A percentile compares a stretch with the other conserved stretches of the same genome.
phyloP scores from a whole-genome alignment of 1,284 basidiomycete species.

The Trichosporon asahii region DNA sequence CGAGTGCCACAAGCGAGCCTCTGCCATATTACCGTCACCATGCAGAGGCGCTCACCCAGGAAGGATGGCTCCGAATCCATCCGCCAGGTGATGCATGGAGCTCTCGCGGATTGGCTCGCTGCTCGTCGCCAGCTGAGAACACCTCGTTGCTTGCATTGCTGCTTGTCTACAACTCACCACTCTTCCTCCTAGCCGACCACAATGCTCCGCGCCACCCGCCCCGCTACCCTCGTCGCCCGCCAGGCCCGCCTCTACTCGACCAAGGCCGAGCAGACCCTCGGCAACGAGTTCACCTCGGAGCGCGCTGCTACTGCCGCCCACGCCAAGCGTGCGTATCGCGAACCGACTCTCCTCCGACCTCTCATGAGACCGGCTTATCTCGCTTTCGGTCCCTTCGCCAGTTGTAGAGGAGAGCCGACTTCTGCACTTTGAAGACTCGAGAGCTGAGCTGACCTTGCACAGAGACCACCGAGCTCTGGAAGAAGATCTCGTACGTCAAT shows the following conservation, averaged over 20 bases:
- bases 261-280: constrained; percentile 16
- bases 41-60: background rate
- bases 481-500: constrained; percentile 37
- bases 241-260: constrained; percentile 26
- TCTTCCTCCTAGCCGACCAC: constrained; percentile 19
- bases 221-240: constrained; percentile 25
- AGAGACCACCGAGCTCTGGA: constrained; percentile 49
- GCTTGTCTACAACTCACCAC: constrained; percentile 15
- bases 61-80: constrained; percentile 9
- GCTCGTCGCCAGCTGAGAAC: background rate
- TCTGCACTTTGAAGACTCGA: background rate
- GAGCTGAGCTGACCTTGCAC: background rate
- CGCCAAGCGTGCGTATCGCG: constrained; percentile 38
- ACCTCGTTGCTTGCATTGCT: constrained; percentile 8
- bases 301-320: constrained; percentile 41
- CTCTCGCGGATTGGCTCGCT: constrained; percentile 11
- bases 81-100: constrained; percentile 8
- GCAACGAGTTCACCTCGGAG: constrained; percentile 42
- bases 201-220: constrained; percentile 24
- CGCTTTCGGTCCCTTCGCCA: background rate
- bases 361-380: background rate
- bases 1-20: background rate
- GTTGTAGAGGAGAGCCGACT: background rate
- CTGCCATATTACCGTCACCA: background rate
- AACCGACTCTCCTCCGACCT: background rate